These are phyloP conservation scores for Hypoxylon fuscum DNA, from an alignment of 495 filamentous ascomycete genomes.

Conservation along the genomic window DNA sequence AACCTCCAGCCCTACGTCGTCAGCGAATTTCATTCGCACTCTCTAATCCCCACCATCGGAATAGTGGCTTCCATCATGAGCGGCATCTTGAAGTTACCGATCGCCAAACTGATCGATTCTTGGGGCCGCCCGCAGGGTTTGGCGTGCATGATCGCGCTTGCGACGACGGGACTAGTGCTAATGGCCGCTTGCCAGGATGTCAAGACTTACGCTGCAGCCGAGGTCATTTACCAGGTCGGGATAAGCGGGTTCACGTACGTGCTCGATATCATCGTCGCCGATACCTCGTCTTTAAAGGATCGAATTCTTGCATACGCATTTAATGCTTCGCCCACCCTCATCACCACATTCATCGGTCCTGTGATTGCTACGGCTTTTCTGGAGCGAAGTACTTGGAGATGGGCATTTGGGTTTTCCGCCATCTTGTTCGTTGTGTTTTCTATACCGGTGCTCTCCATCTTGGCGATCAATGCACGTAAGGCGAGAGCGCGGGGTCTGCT, in stretches of 20 bases:
- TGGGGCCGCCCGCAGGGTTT: conserved; percentile 66
- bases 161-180: conserved; percentile 56
- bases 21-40: conserved; percentile 57
- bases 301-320: conserved; percentile 67
- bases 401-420: conserved; percentile 63
- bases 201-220: conserved; percentile 58
- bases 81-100: conserved; percentile 67
- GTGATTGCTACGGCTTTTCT: conserved; percentile 49
- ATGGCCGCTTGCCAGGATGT: conserved; percentile 63
- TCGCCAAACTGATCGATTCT: conserved; percentile 72
- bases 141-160: conserved; percentile 48
- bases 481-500: conserved; percentile 65
- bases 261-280: conserved; percentile 67
- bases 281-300: conserved; percentile 65
- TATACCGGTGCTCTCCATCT: conserved; percentile 50
- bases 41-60: conserved; percentile 56
- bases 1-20: conserved; percentile 58
- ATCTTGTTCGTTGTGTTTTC: conserved; percentile 49
- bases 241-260: conserved; percentile 61
- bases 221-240: conserved; percentile 66
- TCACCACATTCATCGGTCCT: conserved; percentile 60
- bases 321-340: conserved; percentile 64
- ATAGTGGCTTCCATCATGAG: conserved; percentile 66
- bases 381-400: conserved; percentile 60
- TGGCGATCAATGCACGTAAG: conserved; percentile 66